These are phyloP conservation scores for Bruguiera hainesii DNA, from an alignment of 441 rosid genomes.

Conservation along the genomic window DNA sequence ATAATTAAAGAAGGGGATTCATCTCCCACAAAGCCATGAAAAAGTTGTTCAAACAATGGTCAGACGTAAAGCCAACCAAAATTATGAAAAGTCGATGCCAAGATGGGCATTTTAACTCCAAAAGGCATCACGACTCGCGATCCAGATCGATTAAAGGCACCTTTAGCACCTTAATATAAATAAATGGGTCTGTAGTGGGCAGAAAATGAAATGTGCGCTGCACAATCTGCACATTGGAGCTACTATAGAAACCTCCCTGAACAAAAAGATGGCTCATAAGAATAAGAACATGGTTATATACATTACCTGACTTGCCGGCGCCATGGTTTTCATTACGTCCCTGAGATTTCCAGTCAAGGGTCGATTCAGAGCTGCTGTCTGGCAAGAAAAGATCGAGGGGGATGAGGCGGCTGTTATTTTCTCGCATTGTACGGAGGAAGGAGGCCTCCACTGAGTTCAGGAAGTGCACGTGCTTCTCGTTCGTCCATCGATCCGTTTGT, in stretches of 20 bases:
- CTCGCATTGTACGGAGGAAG: conserved; percentile 46
- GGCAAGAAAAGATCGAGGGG: conserved; percentile 56
- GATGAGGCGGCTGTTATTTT: conserved; percentile 23
- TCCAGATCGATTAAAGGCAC: no score
- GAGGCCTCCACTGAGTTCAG: conserved; percentile 50
- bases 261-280: not conserved
- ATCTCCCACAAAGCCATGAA: no score
- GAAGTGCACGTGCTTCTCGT: conserved; percentile 57
- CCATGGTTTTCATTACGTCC: conserved; percentile 20
- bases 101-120: no score
- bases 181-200: no score
- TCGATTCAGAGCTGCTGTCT: conserved; percentile 48
- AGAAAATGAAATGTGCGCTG: no score
- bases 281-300: not conserved
- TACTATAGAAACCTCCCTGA: not conserved
- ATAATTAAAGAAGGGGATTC: no score
- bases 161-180: no score
- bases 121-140: no score
- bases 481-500: conserved; percentile 41
- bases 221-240: no score
- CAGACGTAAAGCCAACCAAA: no score
- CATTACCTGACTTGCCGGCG: conserved; percentile 28
- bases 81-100: no score
- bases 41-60: no score
- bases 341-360: conserved; percentile 37